Percentiles rank a stretch among this genome's conserved stretches.
Conservation (phyloP, 495 filamentous ascomycete genomes). For the Xanthoparmelia taractica region DNA sequence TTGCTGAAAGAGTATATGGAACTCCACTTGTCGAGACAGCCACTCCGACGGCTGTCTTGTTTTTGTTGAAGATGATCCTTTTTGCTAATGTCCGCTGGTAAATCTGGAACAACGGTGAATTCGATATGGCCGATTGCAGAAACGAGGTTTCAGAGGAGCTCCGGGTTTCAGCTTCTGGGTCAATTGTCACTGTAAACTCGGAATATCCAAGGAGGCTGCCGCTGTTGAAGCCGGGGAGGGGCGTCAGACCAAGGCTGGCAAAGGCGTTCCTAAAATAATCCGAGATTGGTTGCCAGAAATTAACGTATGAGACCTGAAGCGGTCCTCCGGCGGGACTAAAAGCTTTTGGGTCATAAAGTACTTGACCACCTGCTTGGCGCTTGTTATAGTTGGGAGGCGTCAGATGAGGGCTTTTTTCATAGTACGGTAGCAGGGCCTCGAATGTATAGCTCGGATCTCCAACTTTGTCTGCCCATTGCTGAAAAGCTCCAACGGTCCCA, state of each 20-base stretch:
- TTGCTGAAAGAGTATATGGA: constrained; percentile 16
- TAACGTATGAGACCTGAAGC: constrained; percentile 31
- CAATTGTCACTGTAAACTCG: constrained; percentile 26
- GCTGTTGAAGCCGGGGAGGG: constrained; percentile 29
- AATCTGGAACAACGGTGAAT: neutral
- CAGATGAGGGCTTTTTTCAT: constrained; percentile 43
- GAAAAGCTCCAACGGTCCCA: constrained; percentile 35
- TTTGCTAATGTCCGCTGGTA: constrained; percentile 18
- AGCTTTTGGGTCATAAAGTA: constrained; percentile 35
- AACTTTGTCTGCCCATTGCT: constrained; percentile 49
- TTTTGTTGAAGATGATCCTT: constrained; percentile 16
- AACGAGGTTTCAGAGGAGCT: constrained; percentile 29
- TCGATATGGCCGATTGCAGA: constrained; percentile 17
- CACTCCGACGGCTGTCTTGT: constrained; percentile 4
- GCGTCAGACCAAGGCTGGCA: constrained; percentile 29
- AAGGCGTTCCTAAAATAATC: constrained; percentile 26
- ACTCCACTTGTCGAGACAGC: constrained; percentile 22
- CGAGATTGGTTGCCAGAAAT: constrained; percentile 29
- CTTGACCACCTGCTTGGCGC: constrained; percentile 15
- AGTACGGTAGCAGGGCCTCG: constrained; percentile 45
- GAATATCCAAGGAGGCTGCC: constrained; percentile 29
- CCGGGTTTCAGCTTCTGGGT: constrained; percentile 17
- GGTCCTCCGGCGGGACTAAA: constrained; percentile 27
- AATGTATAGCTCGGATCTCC: constrained; percentile 48
- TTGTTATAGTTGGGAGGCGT: constrained; percentile 38